A percentile compares a stretch with the other conserved stretches of the same genome.
Conservation (phyloP, 2,329 filamentous ascomycete genomes). For the Botryosphaeria dothidea region DNA sequence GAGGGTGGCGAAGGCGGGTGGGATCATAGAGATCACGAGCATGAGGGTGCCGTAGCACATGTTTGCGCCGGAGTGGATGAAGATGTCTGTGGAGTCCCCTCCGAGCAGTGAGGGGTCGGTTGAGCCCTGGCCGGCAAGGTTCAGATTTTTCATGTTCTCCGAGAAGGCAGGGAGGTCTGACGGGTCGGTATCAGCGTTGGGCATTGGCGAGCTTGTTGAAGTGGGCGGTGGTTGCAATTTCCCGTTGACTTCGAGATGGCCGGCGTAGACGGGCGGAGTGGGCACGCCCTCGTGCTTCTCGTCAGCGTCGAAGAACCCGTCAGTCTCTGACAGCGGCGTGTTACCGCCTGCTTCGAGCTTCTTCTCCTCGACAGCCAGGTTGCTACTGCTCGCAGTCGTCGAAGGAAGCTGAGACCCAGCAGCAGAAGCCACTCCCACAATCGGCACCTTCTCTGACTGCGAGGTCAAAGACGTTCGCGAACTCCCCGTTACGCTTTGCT, state of each 20-base stretch:
- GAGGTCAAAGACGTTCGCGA: slow-evolving; percentile 1
- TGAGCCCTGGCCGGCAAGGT: not conserved
- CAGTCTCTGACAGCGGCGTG: slow-evolving; percentile 23
- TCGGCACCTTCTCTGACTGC: not conserved
- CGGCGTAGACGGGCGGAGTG: slow-evolving; percentile 51
- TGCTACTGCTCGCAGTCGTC: not conserved
- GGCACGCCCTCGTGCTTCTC: slow-evolving; percentile 48
- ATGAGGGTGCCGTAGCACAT: slow-evolving; percentile 88
- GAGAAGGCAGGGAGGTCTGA: not conserved
- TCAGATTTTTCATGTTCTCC: not conserved
- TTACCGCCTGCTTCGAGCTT: not conserved
- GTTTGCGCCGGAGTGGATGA: slow-evolving; percentile 84
- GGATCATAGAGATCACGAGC: slow-evolving; percentile 87
- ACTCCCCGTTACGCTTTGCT: slow-evolving; percentile 30
- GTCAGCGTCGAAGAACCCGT: slow-evolving; percentile 57
- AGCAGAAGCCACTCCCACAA: not conserved
- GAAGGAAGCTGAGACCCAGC: not conserved
- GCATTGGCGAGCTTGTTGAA: slow-evolving; percentile 15
- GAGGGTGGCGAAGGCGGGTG: slow-evolving; percentile 84
- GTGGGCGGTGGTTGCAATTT: not conserved
- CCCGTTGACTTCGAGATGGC: slow-evolving; percentile 38
- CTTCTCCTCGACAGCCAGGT: slow-evolving; percentile 21
- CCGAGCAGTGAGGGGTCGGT: slow-evolving; percentile 54
- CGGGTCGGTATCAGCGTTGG: slow-evolving; percentile 22
- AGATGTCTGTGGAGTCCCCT: slow-evolving; percentile 73